Conservation (phyloP, 1,284 basidiomycete species). For the Rhizopogon hawkerae region DNA sequence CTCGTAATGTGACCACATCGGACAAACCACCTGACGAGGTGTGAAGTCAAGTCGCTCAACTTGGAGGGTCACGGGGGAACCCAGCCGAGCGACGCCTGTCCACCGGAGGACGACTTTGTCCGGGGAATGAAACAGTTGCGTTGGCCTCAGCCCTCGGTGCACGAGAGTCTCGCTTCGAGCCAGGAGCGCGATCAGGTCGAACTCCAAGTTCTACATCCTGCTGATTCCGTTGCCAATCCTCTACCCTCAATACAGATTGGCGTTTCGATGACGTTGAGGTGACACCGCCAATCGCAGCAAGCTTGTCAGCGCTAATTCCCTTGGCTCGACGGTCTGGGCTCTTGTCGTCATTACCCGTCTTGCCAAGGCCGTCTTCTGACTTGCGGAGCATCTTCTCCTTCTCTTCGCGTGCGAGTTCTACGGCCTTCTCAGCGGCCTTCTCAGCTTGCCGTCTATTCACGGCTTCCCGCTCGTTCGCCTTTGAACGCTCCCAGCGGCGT, state of each 20-base stretch:
- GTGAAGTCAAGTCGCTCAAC: conserved; percentile 12
- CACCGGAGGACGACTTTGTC: conserved; percentile 19
- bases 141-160: conserved; percentile 10
- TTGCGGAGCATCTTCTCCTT: conserved; percentile 36
- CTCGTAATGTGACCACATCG: neutral
- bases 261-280: conserved; percentile 44
- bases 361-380: conserved; percentile 31
- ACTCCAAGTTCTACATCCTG: conserved; percentile 37
- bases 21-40: neutral
- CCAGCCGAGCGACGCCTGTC: conserved; percentile 22
- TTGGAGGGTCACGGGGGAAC: conserved; percentile 24
- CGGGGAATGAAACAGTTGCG: conserved; percentile 44
- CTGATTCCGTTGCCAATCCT: conserved; percentile 73
- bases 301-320: conserved; percentile 50
- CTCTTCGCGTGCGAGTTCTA: conserved; percentile 39
- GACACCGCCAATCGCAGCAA: conserved; percentile 35
- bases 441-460: conserved; percentile 64
- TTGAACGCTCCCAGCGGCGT: conserved; percentile 69
- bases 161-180: conserved; percentile 31
- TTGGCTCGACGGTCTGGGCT: conserved; percentile 36
- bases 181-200: conserved; percentile 21
- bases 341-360: conserved; percentile 25
- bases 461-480: conserved; percentile 57
- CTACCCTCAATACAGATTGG: conserved; percentile 67
- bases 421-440: conserved; percentile 58